These are phyloP conservation scores for Trametes sanguinea DNA, from an alignment of 768 basidiomycete genomes.

Conservation along the genomic window DNA sequence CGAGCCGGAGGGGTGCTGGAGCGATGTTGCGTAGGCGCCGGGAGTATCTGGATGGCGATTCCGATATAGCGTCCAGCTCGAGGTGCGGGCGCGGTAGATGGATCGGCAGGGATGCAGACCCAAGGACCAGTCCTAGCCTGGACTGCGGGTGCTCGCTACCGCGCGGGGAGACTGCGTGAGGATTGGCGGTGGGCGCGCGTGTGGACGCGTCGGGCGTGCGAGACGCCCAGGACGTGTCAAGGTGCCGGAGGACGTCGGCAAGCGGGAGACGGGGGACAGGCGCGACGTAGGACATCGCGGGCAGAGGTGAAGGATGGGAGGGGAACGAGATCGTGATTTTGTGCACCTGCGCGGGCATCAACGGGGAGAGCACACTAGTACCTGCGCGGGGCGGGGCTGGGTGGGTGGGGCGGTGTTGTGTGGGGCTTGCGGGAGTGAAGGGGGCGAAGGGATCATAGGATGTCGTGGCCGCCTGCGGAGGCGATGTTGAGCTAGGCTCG, in stretches of 20 bases:
- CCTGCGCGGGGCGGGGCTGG: constrained; percentile 10
- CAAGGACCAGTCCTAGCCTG: constrained; percentile 13
- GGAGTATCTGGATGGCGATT: constrained; percentile 21
- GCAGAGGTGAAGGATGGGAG: constrained; percentile 2
- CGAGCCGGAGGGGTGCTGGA: constrained; percentile 24
- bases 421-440: constrained; percentile 1
- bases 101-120: constrained; percentile 3
- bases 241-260: constrained; percentile 10
- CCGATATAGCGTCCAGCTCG: neutral
- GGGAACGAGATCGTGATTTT: neutral
- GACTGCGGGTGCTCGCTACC: neutral
- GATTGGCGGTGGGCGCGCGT: neutral
- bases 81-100: neutral
- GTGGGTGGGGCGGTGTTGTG: constrained; percentile 8
- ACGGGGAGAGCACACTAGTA: constrained; percentile 8
- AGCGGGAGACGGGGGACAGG: constrained; percentile 12
- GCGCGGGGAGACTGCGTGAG: neutral
- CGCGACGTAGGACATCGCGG: constrained; percentile 13
- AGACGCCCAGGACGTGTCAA: constrained; percentile 9
- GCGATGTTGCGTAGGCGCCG: constrained; percentile 23
- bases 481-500: constrained; percentile 6
- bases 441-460: constrained; percentile 4
- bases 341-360: constrained; percentile 11
- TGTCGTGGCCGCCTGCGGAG: constrained; percentile 1
- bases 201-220: constrained; percentile 1